phyloP scores from a whole-genome alignment of 352 stramenopile genomes.

The Phytophthora constricta region DNA sequence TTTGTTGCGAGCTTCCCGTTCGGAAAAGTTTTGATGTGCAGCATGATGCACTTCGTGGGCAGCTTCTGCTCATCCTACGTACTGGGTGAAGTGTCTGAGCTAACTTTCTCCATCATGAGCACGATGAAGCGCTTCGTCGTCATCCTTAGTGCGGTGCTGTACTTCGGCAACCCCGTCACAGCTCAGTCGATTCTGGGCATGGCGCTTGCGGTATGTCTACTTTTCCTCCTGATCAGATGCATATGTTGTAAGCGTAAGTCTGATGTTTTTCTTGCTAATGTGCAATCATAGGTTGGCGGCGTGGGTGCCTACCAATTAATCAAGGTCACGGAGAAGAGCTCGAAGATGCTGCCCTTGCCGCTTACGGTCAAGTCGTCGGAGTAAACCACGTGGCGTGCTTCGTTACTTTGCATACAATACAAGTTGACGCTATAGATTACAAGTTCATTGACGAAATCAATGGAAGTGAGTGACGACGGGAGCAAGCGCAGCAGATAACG shows the following conservation, averaged over 20 bases:
- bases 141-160: slow-evolving; percentile 84
- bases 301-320: slow-evolving; percentile 83
- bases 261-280: slow-evolving; percentile 10
- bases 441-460: slow-evolving; percentile 23
- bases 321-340: slow-evolving; percentile 70
- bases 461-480: slow-evolving; percentile 20
- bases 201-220: slow-evolving; percentile 58
- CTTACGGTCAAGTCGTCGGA: slow-evolving; percentile 55
- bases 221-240: not conserved
- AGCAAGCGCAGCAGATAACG: slow-evolving; percentile 19
- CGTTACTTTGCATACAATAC: slow-evolving; percentile 33
- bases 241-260: not conserved
- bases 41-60: slow-evolving; percentile 84
- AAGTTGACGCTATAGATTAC: slow-evolving; percentile 40
- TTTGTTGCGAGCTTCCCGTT: slow-evolving; percentile 78
- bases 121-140: slow-evolving; percentile 91
- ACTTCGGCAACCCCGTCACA: slow-evolving; percentile 86
- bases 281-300: slow-evolving; percentile 51
- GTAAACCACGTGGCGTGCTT: slow-evolving; percentile 19
- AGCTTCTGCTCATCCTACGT: slow-evolving; percentile 86
- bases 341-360: slow-evolving; percentile 49
- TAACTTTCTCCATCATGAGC: slow-evolving; percentile 92
- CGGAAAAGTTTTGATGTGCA: slow-evolving; percentile 74
- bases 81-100: slow-evolving; percentile 85
- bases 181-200: slow-evolving; percentile 75